Base-by-base conservation (phyloP, 83 land plant species). In the Picea engelmannii region DNA sequence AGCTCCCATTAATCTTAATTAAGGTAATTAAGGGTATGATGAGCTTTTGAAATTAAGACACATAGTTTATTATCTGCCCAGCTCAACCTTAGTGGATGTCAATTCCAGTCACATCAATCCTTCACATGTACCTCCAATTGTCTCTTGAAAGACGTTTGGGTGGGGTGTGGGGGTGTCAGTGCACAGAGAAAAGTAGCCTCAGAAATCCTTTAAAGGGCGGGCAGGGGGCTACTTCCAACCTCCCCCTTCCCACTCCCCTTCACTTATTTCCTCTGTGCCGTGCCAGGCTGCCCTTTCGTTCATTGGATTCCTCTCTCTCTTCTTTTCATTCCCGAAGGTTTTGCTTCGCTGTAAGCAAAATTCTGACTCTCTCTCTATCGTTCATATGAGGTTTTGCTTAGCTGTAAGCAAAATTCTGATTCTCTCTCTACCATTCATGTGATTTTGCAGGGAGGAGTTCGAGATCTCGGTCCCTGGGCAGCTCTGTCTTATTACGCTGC, bases 51-150 rank as follows among this genome's bases (percentile, higher is more conserved):
- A 31, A 31, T 31, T 31, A 31, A 31, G 35, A 55, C 24, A 55
- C 78, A 23, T 55, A 25, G 55, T 76, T 76, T 15, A 13, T 6
- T 16, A 40, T 17, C 40, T 13, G 59, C 17, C 35, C 21, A 1
- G 20, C 61, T 18, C 61, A 76, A 76, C 58, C 38, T 13, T 5
- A 76, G 78, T 76, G 78, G 78, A 2, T 55, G 78, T 76, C 78
- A 76, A 49, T 44, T 74, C 21, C 49, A 44, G 25, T 47, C 77
- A n/a, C 55, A 47, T 42, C 77, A 44, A 38, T 25, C 17, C 61
- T 13, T 55, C 60, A 3, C 60, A 13, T 13, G 16, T 16, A 55
- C 60, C 60, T 55, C 4, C 60, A 55, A 13, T 55, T 55, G 60
- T 15, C 16, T 55, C 60, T 55, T 13, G 60, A 55, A 55, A 55